These are phyloP conservation scores for Saraca asoca DNA, from an alignment of 331 rosid genomes.

Conservation along the genomic window DNA sequence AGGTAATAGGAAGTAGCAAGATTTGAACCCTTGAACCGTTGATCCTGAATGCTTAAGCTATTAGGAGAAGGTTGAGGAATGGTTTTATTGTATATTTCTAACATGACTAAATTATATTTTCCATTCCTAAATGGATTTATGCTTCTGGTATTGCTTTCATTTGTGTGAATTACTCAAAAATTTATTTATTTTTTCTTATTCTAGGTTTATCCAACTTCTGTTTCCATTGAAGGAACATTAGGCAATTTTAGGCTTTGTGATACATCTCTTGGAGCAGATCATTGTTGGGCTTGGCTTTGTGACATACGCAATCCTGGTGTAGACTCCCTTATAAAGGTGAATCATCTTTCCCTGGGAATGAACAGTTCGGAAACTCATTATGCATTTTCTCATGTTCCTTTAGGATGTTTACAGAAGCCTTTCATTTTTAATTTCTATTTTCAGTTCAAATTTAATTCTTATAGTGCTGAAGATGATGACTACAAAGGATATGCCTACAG, in stretches of 20 bases:
- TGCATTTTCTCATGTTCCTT: neutral
- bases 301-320: conserved; percentile 90
- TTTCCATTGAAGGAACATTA: conserved; percentile 84
- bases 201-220: conserved; percentile 90
- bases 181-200: conserved; percentile 28
- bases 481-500: conserved; percentile 64
- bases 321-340: conserved; percentile 91
- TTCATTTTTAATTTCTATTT: conserved; percentile 20
- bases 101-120: neutral
- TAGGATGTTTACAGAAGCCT: neutral
- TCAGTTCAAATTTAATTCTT: conserved; percentile 63
- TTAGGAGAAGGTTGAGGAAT: no score
- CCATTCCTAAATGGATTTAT: neutral
- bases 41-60: no score
- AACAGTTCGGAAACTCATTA: neutral
- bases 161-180: conserved; percentile 32
- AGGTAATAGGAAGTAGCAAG: no score
- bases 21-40: no score
- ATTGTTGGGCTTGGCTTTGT: conserved; percentile 95
- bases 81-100: no score
- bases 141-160: conserved; percentile 6
- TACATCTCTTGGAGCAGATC: conserved; percentile 71
- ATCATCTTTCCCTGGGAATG: conserved; percentile 2
- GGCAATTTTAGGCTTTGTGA: conserved; percentile 94
- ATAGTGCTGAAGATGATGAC: conserved; percentile 63